These are phyloP conservation scores for Chaetomium globosum DNA, from an alignment of 2,329 filamentous ascomycete species.

Conservation along the genomic window DNA sequence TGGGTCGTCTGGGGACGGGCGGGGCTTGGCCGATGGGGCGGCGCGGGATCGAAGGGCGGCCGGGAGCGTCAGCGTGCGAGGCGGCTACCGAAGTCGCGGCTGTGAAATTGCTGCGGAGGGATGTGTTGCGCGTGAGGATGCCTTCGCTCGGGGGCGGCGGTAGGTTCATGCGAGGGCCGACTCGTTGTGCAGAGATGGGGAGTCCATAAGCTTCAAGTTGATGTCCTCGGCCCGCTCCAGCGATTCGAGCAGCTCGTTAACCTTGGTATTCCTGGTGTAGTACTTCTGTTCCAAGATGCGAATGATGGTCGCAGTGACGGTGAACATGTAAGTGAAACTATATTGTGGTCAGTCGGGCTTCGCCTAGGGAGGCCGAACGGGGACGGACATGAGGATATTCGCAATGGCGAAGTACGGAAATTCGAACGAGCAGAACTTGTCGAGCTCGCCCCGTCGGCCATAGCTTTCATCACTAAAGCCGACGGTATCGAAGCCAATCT, in stretches of 20 bases:
- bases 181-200: slow-evolving; percentile 19
- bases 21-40: slow-evolving; percentile 26
- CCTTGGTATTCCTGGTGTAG: slow-evolving; percentile 37
- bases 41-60: slow-evolving; percentile 23
- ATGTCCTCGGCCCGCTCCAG: slow-evolving; percentile 35
- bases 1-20: slow-evolving; percentile 5
- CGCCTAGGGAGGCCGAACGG: not conserved
- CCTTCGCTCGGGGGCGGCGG: slow-evolving; percentile 35
- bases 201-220: slow-evolving; percentile 34
- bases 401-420: slow-evolving; percentile 42
- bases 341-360: not conserved
- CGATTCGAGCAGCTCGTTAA: slow-evolving; percentile 37
- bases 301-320: slow-evolving; percentile 29
- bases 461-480: slow-evolving; percentile 40
- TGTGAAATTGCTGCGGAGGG: slow-evolving; percentile 36
- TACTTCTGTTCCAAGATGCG: slow-evolving; percentile 41
- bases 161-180: slow-evolving; percentile 17
- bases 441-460: slow-evolving; percentile 38
- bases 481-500: slow-evolving; percentile 37
- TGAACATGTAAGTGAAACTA: slow-evolving; percentile 33
- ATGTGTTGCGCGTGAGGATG: slow-evolving; percentile 37
- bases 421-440: slow-evolving; percentile 41
- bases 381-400: slow-evolving; percentile 39
- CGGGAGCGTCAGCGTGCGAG: slow-evolving; percentile 17
- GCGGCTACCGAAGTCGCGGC: slow-evolving; percentile 24